Evolutionary conservation across 805 yeast genomes (phyloP), one percentile per base, ranked within the genome.

Genomic region (Starmerella stigmatis): DNA sequence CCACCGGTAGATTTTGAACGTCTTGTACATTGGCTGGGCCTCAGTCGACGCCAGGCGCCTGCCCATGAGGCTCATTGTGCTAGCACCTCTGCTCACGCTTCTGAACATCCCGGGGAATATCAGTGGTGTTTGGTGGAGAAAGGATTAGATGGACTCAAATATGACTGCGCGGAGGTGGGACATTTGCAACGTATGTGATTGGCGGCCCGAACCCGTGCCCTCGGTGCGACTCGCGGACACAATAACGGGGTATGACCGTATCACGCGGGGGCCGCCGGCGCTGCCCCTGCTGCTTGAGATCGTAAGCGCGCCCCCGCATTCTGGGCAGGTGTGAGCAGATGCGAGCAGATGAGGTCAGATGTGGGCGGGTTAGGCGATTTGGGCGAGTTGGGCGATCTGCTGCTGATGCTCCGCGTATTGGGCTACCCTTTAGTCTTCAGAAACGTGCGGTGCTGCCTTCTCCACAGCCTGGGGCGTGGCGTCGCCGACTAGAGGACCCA

Each of bases 1-100:
- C 98, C 98, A 92, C 71, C 98, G 79, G 75, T 92, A 92, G 59
- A 92, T 79, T 64, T 88, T 84, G 68, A 92, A 88, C 26, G 79
- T 76, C 72, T 92, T 92, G 57, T 81, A 54, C 50, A 81, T 72
- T 40, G 78, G 77, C 49, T 68, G 74, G 41, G 80, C 74, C 20
- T 84, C 49, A 8, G 62, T 47, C 5, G 60, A 52, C 47, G 31
- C 45, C 21, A 30, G 26, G 13, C 51, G 41, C 15, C 28, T 32
- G 25, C 41, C 41, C 11, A 27, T 3, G 5, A n/a, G 3, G 19
- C 40, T 15, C 16, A 25, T 5, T 8, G 19, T 16, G 5, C 29
- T 16, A 5, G 30, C 40, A 11, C 30, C 25, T 9, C 29, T 22
- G 28, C 30, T 16, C 28, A 36, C 28, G 21, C 22, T 21, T 4